These are phyloP conservation scores for Exserohilum rostratum DNA, from an alignment of 2,329 filamentous ascomycete genomes.

Conservation along the genomic window DNA sequence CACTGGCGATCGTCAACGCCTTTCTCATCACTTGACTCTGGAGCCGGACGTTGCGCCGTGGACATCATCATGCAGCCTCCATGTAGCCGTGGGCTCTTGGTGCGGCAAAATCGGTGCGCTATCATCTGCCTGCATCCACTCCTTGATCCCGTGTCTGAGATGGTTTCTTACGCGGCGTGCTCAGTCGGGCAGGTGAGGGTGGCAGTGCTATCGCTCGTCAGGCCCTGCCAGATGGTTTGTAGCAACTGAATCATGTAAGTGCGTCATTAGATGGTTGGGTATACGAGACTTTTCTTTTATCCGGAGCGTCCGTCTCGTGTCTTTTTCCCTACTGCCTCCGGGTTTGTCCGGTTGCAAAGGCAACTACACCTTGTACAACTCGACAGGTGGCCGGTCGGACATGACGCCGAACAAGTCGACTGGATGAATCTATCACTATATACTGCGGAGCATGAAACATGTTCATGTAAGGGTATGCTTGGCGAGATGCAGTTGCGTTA, in stretches of 20 bases:
- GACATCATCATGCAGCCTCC: conserved; percentile 4
- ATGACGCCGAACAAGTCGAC: neutral
- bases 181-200: neutral
- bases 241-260: neutral
- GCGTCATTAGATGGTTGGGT: neutral
- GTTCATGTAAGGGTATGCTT: neutral
- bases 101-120: neutral
- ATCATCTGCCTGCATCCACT: neutral
- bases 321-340: neutral
- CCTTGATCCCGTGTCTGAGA: neutral
- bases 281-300: neutral
- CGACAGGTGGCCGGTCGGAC: conserved; percentile 1
- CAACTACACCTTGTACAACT: neutral
- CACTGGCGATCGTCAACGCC: conserved; percentile 1
- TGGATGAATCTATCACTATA: neutral
- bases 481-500: neutral
- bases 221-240: neutral
- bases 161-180: neutral
- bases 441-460: neutral
- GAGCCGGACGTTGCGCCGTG: conserved; percentile 3
- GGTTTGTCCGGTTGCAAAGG: neutral
- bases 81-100: neutral
- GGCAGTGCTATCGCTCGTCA: neutral
- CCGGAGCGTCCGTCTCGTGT: neutral
- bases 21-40: neutral